Conservation (phyloP, 306 rosid species). For the Cicer judaicum region DNA sequence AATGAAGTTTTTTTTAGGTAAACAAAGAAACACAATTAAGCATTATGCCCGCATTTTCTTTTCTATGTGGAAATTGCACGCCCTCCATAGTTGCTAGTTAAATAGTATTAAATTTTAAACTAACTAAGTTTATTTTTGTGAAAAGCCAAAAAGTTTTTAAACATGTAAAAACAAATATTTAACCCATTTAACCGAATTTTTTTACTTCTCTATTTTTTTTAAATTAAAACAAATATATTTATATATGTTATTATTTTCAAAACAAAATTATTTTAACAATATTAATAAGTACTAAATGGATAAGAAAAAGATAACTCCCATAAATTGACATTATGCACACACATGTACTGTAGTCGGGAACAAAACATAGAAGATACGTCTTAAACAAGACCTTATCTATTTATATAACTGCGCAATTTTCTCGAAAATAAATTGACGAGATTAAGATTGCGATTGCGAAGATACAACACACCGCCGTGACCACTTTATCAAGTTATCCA, state of each 20-base stretch:
- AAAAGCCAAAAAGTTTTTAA: neutral
- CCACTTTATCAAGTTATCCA: slow-evolving; percentile 23
- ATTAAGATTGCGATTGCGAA: neutral
- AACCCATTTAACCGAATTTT: no score
- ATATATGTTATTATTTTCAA: neutral
- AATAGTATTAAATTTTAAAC: neutral
- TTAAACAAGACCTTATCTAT: slow-evolving; percentile 17
- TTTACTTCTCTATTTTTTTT: no score
- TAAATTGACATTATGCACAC: slow-evolving; percentile 6
- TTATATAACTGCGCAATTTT: neutral
- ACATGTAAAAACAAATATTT: no score
- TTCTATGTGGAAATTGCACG: slow-evolving; percentile 19
- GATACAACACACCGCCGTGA: neutral
- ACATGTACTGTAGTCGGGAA: neutral
- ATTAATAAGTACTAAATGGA: neutral
- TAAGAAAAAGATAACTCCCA: neutral
- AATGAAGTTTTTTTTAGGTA: neutral
- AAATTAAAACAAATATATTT: neutral
- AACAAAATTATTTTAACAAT: neutral
- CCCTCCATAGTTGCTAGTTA: neutral
- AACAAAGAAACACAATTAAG: no score
- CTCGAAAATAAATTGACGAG: neutral
- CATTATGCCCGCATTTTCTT: neutral
- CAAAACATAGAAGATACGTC: neutral
- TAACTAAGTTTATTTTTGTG: no score